Conservation (phyloP, 108 stramenopile species). For the Nannochloropsis oceanica region DNA sequence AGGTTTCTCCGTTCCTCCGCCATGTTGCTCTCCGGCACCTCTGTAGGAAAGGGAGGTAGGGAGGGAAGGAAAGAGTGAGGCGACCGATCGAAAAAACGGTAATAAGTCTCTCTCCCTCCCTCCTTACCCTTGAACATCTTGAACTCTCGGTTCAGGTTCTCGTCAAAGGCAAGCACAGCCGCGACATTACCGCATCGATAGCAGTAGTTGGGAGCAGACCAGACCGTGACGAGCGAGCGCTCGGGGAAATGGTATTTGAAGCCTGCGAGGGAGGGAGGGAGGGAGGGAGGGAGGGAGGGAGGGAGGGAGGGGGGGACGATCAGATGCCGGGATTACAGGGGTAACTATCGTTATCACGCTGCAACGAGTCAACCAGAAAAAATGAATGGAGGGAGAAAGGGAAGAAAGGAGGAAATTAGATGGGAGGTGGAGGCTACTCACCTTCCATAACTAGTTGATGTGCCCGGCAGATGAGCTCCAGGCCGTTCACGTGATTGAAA, state of each 20-base stretch:
- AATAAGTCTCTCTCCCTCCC: background rate
- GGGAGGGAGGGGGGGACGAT: background rate
- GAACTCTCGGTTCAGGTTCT: slow-evolving; percentile 19
- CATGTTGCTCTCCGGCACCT: background rate
- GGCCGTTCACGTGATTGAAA: slow-evolving; percentile 60
- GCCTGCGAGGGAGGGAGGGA: background rate
- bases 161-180: slow-evolving; percentile 51
- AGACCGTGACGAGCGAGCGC: slow-evolving; percentile 52
- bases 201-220: too few relatives aligned
- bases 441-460: slow-evolving; percentile 61
- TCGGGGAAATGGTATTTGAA: slow-evolving; percentile 38
- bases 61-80: background rate
- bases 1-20: background rate
- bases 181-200: slow-evolving; percentile 96
- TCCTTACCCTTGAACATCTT: slow-evolving; percentile 15
- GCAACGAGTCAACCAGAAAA: background rate
- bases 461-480: slow-evolving; percentile 78
- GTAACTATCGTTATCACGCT: too few relatives aligned
- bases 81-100: background rate
- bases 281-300: background rate
- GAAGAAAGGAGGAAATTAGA: background rate
- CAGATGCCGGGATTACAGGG: too few relatives aligned
- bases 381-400: too few relatives aligned
- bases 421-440: background rate
- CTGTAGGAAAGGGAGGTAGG: background rate